Base-by-base conservation (phyloP, 202 grass and related monocot species). In the Eragrostis tef region DNA sequence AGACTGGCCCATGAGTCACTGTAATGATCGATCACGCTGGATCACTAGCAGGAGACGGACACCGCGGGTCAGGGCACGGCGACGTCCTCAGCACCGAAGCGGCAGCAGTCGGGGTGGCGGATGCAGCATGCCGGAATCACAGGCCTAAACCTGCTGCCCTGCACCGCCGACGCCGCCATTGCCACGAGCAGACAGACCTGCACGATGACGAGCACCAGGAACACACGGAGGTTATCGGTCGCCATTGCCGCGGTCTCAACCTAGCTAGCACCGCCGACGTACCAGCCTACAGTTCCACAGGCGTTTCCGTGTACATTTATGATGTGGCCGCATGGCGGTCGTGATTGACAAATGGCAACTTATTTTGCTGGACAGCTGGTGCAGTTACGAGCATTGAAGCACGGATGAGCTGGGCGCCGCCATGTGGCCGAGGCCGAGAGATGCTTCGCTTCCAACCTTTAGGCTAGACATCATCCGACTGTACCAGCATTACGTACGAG, bases 61-160 rank as follows among this genome's bases (percentile, higher is more conserved):
- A 17, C 41, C 12, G 6, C 3, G 13, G 3, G 31, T 75, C 64
- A 87, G 52, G 1, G 4, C 15, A 66, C 75, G 42, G 34, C 44
- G n/a, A 13, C 27, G 26, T 12, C 19, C 47, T 5, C 69, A 12
- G 11, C 6, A 21, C 20, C 54, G 44, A 62, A 51, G 19, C 4
- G 20, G 74, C 80, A 88, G 16, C 80, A 83, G 0, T 83, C 80
- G 6, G 62, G 70, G 44, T 64, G 69, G 53, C 16, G 6, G 63
- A 34, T 34, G 31, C 86, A 88, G 52, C 81, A 88, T 0, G 0
- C 3, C 0, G 75, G 81, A 15, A 11, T 31, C 11, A 48, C 3
- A 9, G 50, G 41, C 5, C 47, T 27, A 10, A 14, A 4, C 41
- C n/a, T 25, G 7, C 70, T 67, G 16, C 52, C 44, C 20, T 75